phyloP scores from a whole-genome alignment of 202 grass and related monocot species.

The Musa balbisiana region DNA sequence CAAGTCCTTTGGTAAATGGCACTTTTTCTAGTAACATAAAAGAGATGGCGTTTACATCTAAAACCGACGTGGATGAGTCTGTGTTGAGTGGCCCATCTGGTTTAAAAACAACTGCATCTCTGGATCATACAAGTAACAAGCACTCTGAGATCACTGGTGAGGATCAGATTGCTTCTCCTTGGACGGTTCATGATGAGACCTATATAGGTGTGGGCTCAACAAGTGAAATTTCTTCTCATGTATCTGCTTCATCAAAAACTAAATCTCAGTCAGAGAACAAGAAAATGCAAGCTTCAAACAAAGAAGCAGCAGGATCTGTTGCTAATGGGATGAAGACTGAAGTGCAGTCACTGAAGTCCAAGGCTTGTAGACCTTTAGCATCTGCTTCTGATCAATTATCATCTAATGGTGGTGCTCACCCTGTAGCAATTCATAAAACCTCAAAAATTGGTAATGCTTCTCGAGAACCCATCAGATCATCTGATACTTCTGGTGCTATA shows the following conservation, averaged over 20 bases:
- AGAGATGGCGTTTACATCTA: neutral
- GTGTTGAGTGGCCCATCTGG: neutral
- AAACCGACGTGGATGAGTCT: conserved; percentile 27
- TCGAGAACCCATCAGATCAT: conserved; percentile 23
- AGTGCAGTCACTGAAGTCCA: conserved; percentile 10
- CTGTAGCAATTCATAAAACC: conserved; percentile 18
- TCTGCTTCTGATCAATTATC: conserved; percentile 35
- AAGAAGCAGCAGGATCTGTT: neutral
- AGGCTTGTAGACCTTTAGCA: conserved; percentile 22
- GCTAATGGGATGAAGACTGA: neutral
- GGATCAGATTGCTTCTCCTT: conserved; percentile 11
- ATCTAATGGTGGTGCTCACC: conserved; percentile 17
- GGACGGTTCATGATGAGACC: conserved; percentile 6
- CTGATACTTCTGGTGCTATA: conserved; percentile 27
- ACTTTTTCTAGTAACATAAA: conserved; percentile 12
- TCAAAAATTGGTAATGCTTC: conserved; percentile 33
- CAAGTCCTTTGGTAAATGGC: conserved; percentile 7
- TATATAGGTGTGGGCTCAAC: conserved; percentile 19
- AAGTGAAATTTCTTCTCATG: conserved; percentile 17
- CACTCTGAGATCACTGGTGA: conserved; percentile 20
- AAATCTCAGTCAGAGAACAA: conserved; percentile 25
- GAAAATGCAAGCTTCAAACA: conserved; percentile 18
- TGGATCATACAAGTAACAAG: conserved; percentile 19
- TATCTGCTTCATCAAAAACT: conserved; percentile 19
- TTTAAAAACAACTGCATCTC: conserved; percentile 23